Conservation (phyloP, 139 green algal species). For the Chlamydomonas sp. region DNA sequence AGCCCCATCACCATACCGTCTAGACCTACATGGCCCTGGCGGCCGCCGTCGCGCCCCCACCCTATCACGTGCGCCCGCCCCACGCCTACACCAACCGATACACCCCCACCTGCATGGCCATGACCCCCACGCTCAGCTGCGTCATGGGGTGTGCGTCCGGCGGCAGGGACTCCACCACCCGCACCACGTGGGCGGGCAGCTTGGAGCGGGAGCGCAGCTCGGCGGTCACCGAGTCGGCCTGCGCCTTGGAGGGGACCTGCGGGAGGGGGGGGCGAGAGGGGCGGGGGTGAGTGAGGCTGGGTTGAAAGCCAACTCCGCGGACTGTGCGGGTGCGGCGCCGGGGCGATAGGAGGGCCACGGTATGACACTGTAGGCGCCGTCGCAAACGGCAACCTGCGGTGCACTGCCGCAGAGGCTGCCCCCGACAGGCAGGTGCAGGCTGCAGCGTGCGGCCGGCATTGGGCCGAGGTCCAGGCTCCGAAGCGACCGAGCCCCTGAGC, state of each 20-base stretch:
- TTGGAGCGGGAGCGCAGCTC: slow-evolving; percentile 77
- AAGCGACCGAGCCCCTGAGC: too few species aligned
- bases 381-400: background rate
- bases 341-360: too few species aligned
- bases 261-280: background rate
- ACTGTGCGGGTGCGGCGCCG: too few species aligned
- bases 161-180: slow-evolving; percentile 83
- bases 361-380: too few species aligned
- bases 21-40: too few species aligned
- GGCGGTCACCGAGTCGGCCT: slow-evolving; percentile 76
- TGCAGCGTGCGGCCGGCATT: too few species aligned
- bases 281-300: background rate
- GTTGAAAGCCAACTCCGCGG: background rate
- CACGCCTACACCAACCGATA: background rate
- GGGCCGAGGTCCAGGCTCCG: too few species aligned
- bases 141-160: slow-evolving; percentile 93
- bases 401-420: background rate
- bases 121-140: slow-evolving; percentile 79
- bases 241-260: slow-evolving; percentile 74
- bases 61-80: background rate
- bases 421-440: too few species aligned
- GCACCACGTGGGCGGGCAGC: slow-evolving; percentile 74
- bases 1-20: too few species aligned
- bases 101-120: slow-evolving; percentile 84
- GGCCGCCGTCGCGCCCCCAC: too few species aligned